Base-by-base conservation (phyloP, 805 yeast genomes). In the Ogataea allantospora region DNA sequence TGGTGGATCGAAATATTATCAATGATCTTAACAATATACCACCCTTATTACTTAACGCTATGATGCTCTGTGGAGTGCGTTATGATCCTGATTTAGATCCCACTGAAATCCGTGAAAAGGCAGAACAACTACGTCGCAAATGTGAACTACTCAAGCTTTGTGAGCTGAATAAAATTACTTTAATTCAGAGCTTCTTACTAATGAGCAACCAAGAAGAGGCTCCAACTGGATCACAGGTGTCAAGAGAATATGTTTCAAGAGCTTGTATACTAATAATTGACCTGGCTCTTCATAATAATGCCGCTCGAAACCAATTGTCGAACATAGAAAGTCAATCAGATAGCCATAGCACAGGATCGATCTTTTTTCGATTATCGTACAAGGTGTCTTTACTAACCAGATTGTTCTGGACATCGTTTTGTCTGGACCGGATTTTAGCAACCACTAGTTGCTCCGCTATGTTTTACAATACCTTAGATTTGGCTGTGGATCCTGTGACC, bases 201-300 rank as follows among this genome's bases (percentile, higher is more conserved):
- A 33, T 58, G 24, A 53, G 58, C 36, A 42, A 50, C 8, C 59
- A 60, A 23, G 65, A 60, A 36, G 65, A 60, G 30, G 53, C 59
- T 2, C 52, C 58, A 3, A 43, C 53, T 20, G 65, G 65, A 2
- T 44, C 63, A 1, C 49, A 49, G 13, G 25, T 42, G 4, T 47
- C 63, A 4, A 44, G 58, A 24, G 53, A 48, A 23, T 53, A 51
- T 18, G 30, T 55, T n/a, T 32, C 53, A 6, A 52, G 48, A 27
- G 63, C 63, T 1, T 46, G 56, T 4, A 45, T 42, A 18, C 33
- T 58, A 27, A 49, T 59, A 20, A 55, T 44, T 16, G 65, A 58
- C 27, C 35, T 60, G 7, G 62, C 57, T 2, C 40, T 60, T 7
- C 61, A 59, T 13, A 57, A 50, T 42, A 39, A 55, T 26, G 54